Evolutionary conservation across 106 monocot species (phyloP).

Genomic region (Dendrobium huoshanense): DNA sequence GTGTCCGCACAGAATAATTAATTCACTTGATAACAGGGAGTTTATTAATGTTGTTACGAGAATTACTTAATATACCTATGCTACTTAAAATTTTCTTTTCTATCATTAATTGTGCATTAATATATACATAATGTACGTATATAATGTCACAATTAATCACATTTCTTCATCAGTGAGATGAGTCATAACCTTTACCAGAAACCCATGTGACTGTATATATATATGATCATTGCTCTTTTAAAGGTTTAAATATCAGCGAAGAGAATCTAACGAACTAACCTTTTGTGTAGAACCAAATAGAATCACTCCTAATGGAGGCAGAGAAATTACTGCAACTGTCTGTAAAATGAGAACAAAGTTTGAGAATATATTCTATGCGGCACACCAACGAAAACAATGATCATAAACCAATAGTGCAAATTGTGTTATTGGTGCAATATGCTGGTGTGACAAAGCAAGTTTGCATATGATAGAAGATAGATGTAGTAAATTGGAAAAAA

Average conservation of each 20-base stretch:
- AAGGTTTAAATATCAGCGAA: not conserved
- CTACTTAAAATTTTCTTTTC: not conserved
- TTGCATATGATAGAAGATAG: not conserved
- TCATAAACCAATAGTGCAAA: not conserved
- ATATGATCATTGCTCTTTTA: not conserved
- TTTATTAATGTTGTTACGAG: not conserved
- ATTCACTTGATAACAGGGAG: not conserved
- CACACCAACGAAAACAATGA: not conserved
- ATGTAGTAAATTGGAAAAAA: not conserved
- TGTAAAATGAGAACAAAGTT: slow-evolving; percentile 6
- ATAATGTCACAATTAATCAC: not conserved
- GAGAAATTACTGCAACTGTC: slow-evolving; percentile 19
- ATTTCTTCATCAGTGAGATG: not conserved
- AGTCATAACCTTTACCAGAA: not conserved
- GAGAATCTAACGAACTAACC: not conserved
- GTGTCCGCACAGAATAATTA: too few relatives aligned
- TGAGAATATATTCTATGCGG: not conserved
- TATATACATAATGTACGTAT: not conserved
- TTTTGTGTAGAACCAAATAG: slow-evolving; percentile 17
- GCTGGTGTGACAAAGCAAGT: not conserved
- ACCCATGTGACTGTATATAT: not conserved
- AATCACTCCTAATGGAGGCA: slow-evolving; percentile 19
- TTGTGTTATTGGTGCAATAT: not conserved
- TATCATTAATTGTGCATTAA: not conserved
- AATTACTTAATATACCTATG: not conserved